These are phyloP conservation scores for Asterophora lycoperdoides DNA, from an alignment of 768 basidiomycete genomes.

Conservation along the genomic window DNA sequence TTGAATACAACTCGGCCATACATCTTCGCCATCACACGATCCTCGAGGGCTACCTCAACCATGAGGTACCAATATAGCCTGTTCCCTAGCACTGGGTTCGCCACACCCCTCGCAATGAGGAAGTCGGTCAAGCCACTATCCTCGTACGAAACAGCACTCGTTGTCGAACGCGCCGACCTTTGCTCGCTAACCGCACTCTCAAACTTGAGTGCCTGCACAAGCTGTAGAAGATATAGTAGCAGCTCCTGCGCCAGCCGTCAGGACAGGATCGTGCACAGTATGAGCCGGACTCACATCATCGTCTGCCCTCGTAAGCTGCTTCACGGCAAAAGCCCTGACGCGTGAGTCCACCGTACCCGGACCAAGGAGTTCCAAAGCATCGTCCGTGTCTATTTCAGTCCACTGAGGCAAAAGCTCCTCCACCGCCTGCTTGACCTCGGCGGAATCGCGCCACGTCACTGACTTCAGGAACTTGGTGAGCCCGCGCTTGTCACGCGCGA, in stretches of 20 bases:
- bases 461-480: conserved; percentile 97
- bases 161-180: conserved; percentile 65
- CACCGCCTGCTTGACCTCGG: conserved; percentile 96
- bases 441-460: conserved; percentile 94
- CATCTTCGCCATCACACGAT: conserved; percentile 85
- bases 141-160: conserved; percentile 78
- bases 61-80: conserved; percentile 96
- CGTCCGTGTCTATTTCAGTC: conserved; percentile 96
- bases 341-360: conserved; percentile 87
- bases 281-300: conserved; percentile 67
- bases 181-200: conserved; percentile 80
- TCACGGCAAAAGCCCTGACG: conserved; percentile 91
- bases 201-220: conserved; percentile 97
- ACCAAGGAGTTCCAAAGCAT: conserved; percentile 91
- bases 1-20: conserved; percentile 88
- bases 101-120: conserved; percentile 78
- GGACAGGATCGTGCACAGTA: neutral
- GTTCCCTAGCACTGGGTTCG: conserved; percentile 83
- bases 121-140: conserved; percentile 94
- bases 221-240: conserved; percentile 85
- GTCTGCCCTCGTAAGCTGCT: conserved; percentile 84
- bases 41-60: conserved; percentile 90
- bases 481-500: conserved; percentile 86
- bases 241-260: conserved; percentile 60
- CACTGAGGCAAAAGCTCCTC: conserved; percentile 93